Base-by-base conservation (phyloP, 768 basidiomycete species). In the Filobasidium wieringae region DNA sequence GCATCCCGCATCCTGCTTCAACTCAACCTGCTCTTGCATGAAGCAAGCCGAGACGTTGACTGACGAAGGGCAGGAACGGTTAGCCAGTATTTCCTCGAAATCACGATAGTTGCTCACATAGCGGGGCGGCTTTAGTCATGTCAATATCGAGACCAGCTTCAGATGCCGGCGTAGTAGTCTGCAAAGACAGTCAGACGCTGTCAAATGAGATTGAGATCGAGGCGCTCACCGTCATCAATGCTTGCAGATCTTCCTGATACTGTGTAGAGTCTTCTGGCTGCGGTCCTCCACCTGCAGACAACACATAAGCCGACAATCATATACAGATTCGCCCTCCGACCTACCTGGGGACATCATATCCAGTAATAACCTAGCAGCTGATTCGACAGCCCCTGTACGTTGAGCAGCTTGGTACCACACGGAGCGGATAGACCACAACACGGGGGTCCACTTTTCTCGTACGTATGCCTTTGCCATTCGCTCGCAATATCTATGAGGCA, bases 381-480 rank as follows among this genome's bases (percentile, higher is more conserved):
- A 77, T 58, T 87, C 87, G 19, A 87, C 81, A 64, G 88, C 84
- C 0, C 82, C 85, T 1, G 88, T 77, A 64, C 80, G 80, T 69
- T 84, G 84, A 0, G 87, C 86, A 70, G 87, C 92, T 2, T 82
- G 78, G 73, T 87, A 87, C 87, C 88, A 90, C 33, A 83, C 82
- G 34, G 78, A 76, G 41, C 92, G 77, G 11, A 95, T 80, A 7
- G 87, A 82, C 49, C 79, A 78, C 15, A 93, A 78, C 75, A 95
- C 80, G 0, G 79, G 68, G 8, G 77, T 76, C 91, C 91, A 97
- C 51, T 80, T 78, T 71, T 96, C 91, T 51, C 81, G 78, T n/a
- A 86, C 81, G 68, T 95, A 96, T 0, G 84, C 86, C 70, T 82
- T 85, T 0, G 86, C 84, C 59, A 96, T 93, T 14, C 91, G 83